These are phyloP conservation scores for Aspergillus sp. DNA, from an alignment of 2,329 filamentous ascomycete genomes.

Conservation along the genomic window DNA sequence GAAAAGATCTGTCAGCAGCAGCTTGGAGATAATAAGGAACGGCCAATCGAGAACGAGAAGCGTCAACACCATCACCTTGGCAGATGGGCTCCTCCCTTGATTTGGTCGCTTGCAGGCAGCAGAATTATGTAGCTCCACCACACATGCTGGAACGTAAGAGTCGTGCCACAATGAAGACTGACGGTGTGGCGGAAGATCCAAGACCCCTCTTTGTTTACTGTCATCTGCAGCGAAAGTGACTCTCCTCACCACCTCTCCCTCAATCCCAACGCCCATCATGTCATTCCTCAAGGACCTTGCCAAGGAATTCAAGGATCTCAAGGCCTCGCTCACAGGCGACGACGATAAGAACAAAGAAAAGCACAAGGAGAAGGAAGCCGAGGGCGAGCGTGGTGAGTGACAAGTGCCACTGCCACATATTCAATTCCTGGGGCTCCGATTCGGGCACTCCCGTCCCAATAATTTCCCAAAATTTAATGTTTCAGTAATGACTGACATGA, in stretches of 20 bases:
- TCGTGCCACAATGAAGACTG: neutral
- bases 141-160: neutral
- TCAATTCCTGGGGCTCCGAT: too few relatives aligned
- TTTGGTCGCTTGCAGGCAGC: constrained; percentile 1
- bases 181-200: neutral
- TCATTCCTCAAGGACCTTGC: constrained; percentile 2
- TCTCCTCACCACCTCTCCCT: neutral
- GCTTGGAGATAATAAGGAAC: too few relatives aligned
- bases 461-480: too few relatives aligned
- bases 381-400: neutral
- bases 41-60: neutral
- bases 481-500: neutral
- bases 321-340: neutral
- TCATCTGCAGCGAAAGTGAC: neutral
- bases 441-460: too few relatives aligned
- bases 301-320: constrained; percentile 10
- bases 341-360: constrained; percentile 1
- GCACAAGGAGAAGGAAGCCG: neutral
- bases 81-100: neutral
- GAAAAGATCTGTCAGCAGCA: too few relatives aligned
- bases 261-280: neutral
- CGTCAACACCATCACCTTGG: neutral
- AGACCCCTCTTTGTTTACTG: neutral
- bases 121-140: neutral
- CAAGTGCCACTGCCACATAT: too few relatives aligned